These are phyloP conservation scores for Hypoxylon sp. DNA, from an alignment of 2,329 filamentous ascomycete genomes.

Conservation along the genomic window DNA sequence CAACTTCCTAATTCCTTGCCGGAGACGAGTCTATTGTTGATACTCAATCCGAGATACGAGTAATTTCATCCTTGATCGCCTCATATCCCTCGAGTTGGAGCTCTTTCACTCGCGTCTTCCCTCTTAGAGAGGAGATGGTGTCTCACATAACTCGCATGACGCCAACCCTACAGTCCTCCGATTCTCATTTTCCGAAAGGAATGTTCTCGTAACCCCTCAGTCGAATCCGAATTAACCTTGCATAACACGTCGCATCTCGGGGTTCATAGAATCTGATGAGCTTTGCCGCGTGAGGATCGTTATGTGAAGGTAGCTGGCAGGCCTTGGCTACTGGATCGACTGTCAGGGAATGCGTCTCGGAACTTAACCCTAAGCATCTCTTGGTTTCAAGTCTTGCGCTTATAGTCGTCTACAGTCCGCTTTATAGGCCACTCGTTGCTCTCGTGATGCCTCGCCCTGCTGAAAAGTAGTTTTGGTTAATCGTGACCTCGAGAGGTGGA, in stretches of 20 bases:
- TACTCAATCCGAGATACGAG: conserved; percentile 55
- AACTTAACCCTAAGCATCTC: conserved; percentile 96
- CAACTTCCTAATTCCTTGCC: conserved; percentile 47
- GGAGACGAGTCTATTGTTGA: conserved; percentile 52
- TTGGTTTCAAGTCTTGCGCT: conserved; percentile 83
- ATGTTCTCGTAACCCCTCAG: conserved; percentile 69
- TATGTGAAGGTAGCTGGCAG: conserved; percentile 60
- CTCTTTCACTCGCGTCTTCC: conserved; percentile 62
- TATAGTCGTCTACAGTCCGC: conserved; percentile 76
- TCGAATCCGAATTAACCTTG: conserved; percentile 49
- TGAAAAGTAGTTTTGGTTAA: conserved; percentile 65
- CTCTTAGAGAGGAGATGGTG: conserved; percentile 49
- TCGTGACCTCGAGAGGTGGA: conserved; percentile 61
- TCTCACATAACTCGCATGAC: conserved; percentile 71
- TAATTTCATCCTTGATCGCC: conserved; percentile 36
- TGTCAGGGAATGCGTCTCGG: conserved; percentile 75
- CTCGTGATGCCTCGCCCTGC: conserved; percentile 60
- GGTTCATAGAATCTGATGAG: conserved; percentile 70
- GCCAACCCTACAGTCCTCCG: conserved; percentile 87
- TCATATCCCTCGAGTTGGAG: conserved; percentile 53
- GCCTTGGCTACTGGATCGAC: conserved; percentile 58
- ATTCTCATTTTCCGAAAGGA: conserved; percentile 78
- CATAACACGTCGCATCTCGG: conserved; percentile 71
- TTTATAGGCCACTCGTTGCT: conserved; percentile 70
- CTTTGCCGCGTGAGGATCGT: conserved; percentile 64